A percentile compares a stretch with the other conserved stretches of the same genome.
Conservation (phyloP, 2,329 filamentous ascomycete species). For the Trichophyton benhamiae region DNA sequence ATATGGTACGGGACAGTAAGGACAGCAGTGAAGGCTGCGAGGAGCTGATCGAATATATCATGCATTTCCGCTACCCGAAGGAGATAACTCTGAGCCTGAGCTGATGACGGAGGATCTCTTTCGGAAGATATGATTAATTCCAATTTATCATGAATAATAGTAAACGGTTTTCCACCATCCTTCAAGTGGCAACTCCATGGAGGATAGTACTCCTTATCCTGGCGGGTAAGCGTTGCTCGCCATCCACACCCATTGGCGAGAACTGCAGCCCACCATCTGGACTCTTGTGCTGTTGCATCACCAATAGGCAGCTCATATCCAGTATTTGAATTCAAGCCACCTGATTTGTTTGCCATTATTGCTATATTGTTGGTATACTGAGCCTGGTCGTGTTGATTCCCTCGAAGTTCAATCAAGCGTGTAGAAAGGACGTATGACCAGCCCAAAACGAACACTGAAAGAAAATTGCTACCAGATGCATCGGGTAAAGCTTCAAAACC, state of each 20-base stretch:
- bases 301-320: conserved; percentile 5
- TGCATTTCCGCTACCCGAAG: conserved; percentile 9
- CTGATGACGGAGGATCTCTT: conserved; percentile 9
- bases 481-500: not conserved
- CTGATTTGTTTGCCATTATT: not conserved
- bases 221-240: conserved; percentile 5
- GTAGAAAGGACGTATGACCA: conserved; percentile 10
- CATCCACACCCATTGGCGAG: conserved; percentile 10
- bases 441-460: conserved; percentile 10
- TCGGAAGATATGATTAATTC: not conserved
- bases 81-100: conserved; percentile 11
- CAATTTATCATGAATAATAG: not conserved
- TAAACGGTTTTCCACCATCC: not conserved
- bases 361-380: not conserved
- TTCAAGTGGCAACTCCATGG: conserved; percentile 9
- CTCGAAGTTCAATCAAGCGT: conserved; percentile 8
- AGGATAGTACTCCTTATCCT: conserved; percentile 3
- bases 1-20: conserved; percentile 11
- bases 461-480: conserved; percentile 5
- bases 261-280: conserved; percentile 10
- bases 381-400: not conserved
- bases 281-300: conserved; percentile 6
- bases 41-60: conserved; percentile 13
- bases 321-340: not conserved
- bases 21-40: conserved; percentile 9